These are phyloP conservation scores for Debaryomyces singareniensis DNA, from an alignment of 1,139 yeast species.

Conservation along the genomic window DNA sequence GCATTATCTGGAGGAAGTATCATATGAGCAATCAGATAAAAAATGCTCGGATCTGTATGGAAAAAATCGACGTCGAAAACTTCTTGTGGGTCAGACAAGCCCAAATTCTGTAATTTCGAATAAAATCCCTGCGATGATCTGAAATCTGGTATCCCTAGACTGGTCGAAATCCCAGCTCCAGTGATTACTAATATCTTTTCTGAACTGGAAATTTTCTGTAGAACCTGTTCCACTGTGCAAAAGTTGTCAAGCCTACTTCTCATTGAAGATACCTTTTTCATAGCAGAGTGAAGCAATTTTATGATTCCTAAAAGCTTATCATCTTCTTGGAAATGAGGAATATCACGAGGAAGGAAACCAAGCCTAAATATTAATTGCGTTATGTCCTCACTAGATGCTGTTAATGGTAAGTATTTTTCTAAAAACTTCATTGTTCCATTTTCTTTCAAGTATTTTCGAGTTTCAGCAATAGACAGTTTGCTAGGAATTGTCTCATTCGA, in stretches of 20 bases:
- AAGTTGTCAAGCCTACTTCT: constrained; percentile 49
- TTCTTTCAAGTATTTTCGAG: constrained; percentile 54
- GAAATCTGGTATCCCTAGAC: constrained; percentile 88
- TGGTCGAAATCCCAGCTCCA: constrained; percentile 93
- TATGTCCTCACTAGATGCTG: constrained; percentile 50
- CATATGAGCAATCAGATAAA: constrained; percentile 80
- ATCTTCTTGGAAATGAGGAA: constrained; percentile 32
- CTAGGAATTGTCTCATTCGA: constrained; percentile 6
- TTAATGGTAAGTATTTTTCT: constrained; percentile 52
- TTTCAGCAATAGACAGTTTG: constrained; percentile 22
- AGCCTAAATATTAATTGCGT: constrained; percentile 40
- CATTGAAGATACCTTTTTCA: constrained; percentile 50
- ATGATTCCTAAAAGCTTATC: constrained; percentile 43
- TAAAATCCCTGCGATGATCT: constrained; percentile 85
- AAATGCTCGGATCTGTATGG: constrained; percentile 69
- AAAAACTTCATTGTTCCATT: constrained; percentile 57
- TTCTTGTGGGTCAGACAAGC: constrained; percentile 84
- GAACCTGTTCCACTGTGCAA: constrained; percentile 55
- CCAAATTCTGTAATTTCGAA: constrained; percentile 58
- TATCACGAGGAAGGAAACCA: constrained; percentile 46
- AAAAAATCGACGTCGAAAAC: constrained; percentile 76
- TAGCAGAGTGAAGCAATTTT: constrained; percentile 50
- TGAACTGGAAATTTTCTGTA: constrained; percentile 47
- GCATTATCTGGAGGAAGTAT: constrained; percentile 69
- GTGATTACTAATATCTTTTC: constrained; percentile 69